Evolutionary conservation across 352 stramenopile genomes (phyloP).

Genomic region (Globisporangium irregulare): DNA sequence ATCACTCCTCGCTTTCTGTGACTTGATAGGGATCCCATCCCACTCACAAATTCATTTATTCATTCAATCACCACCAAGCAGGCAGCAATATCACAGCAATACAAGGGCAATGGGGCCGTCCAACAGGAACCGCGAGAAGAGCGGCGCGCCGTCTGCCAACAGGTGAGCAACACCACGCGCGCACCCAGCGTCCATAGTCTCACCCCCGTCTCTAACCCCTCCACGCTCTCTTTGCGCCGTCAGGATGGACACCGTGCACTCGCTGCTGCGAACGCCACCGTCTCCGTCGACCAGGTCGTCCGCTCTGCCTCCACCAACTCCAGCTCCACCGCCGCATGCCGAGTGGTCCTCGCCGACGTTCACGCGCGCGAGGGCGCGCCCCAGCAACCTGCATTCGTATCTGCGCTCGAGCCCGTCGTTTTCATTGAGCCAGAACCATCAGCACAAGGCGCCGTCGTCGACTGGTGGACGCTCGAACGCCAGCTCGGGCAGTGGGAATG

Average conservation of each 20-base stretch:
- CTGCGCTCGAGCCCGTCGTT: constrained; percentile 37
- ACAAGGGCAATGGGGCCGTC: constrained; percentile 12
- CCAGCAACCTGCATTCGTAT: constrained; percentile 41
- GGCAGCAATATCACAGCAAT: neutral
- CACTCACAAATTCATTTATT: neutral
- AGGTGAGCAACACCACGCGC: neutral
- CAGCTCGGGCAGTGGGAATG: neutral
- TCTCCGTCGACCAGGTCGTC: constrained; percentile 12
- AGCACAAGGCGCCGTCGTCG: constrained; percentile 13
- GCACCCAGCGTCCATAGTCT: neutral
- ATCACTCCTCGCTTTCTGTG: neutral
- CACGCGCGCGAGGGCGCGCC: constrained; percentile 34
- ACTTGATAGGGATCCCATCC: constrained; percentile 8
- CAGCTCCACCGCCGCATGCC: neutral
- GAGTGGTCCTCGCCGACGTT: constrained; percentile 40
- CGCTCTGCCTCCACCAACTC: neutral
- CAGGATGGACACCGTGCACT: constrained; percentile 32
- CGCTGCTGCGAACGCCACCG: constrained; percentile 24
- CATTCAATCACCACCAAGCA: neutral
- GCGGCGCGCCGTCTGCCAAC: neutral
- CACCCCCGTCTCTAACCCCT: neutral
- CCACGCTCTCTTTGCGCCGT: neutral
- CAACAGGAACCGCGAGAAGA: constrained; percentile 11
- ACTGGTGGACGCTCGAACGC: constrained; percentile 8
- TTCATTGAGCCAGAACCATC: constrained; percentile 23